phyloP scores from a whole-genome alignment of 2,329 filamentous ascomycete genomes.

The Scytalidium lignicola region DNA sequence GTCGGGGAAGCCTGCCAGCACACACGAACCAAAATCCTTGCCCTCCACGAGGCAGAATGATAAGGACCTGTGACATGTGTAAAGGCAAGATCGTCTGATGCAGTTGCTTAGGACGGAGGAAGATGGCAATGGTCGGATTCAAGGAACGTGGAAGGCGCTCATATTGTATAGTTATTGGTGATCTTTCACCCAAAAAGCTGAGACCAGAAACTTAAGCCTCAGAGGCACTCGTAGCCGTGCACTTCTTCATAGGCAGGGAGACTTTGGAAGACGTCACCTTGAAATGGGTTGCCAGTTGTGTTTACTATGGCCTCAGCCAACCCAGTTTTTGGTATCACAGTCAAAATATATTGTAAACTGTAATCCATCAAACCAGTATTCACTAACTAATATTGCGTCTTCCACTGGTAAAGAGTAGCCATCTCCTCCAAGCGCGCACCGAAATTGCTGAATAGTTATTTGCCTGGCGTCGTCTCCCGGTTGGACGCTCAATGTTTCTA shows the following conservation, averaged over 20 bases:
- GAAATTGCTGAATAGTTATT: background rate
- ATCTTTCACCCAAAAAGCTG: background rate
- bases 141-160: background rate
- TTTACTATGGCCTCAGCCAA: too few species aligned
- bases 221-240: background rate
- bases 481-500: background rate
- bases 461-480: background rate
- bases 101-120: background rate
- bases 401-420: background rate
- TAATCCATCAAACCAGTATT: too few species aligned
- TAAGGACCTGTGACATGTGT: conserved; percentile 6
- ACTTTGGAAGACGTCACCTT: background rate
- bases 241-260: background rate
- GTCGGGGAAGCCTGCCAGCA: conserved; percentile 12
- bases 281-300: background rate
- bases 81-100: background rate
- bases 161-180: background rate
- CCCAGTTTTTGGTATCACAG: background rate
- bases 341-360: too few species aligned
- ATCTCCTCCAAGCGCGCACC: background rate
- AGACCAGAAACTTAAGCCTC: background rate
- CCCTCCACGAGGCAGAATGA: conserved; percentile 17
- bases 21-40: conserved; percentile 15
- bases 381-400: background rate
- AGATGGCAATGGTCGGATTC: background rate